Evolutionary conservation across 148 eudicot species (phyloP).

Genomic region (Chenopodium suecicum): DNA sequence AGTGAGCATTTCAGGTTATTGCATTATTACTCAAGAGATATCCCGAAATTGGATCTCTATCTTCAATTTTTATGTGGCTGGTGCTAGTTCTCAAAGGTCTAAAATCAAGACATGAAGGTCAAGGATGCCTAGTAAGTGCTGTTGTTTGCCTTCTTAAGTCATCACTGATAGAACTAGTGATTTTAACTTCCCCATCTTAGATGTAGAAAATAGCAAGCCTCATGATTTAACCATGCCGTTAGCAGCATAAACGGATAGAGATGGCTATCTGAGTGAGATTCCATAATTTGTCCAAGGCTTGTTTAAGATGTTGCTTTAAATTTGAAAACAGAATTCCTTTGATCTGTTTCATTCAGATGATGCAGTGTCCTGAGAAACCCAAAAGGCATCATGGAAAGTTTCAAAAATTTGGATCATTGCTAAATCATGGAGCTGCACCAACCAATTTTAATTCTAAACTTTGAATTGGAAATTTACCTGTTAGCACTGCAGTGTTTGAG

Average conservation of each 20-base stretch:
- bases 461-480: not conserved
- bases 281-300: slow-evolving; percentile 40
- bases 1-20: slow-evolving; percentile 31
- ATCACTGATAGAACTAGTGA: slow-evolving; percentile 35
- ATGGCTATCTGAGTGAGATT: slow-evolving; percentile 32
- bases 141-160: slow-evolving; percentile 37
- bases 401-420: slow-evolving; percentile 51
- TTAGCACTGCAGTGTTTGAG: not conserved
- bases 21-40: slow-evolving; percentile 34
- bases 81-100: slow-evolving; percentile 44
- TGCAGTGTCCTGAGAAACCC: slow-evolving; percentile 19
- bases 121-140: slow-evolving; percentile 24
- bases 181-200: slow-evolving; percentile 39
- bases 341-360: slow-evolving; percentile 38
- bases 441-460: slow-evolving; percentile 38
- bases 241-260: slow-evolving; percentile 40
- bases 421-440: slow-evolving; percentile 60
- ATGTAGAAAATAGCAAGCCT: slow-evolving; percentile 50
- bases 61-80: slow-evolving; percentile 58
- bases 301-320: slow-evolving; percentile 19
- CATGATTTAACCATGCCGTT: slow-evolving; percentile 48
- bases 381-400: slow-evolving; percentile 14
- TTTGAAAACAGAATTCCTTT: slow-evolving; percentile 11
- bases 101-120: slow-evolving; percentile 28
- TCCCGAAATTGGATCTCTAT: slow-evolving; percentile 38